Base-by-base conservation (phyloP, 768 basidiomycete genomes). In the Candolleomyces efflorescens region DNA sequence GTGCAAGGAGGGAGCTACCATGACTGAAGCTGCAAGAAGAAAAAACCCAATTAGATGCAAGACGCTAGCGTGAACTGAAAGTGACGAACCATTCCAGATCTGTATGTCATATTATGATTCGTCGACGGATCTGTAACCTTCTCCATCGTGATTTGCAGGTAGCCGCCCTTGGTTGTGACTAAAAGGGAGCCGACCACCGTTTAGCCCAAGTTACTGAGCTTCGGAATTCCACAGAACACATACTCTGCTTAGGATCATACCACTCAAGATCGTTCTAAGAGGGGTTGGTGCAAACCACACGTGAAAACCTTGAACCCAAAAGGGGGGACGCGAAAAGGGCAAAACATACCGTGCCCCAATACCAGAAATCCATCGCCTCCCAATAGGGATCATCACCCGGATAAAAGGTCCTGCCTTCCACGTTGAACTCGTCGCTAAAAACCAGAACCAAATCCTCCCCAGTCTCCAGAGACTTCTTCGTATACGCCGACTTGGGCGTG, bases 401-500 rank as follows among this genome's bases (percentile, higher is more conserved):
- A 66, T 80, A 83, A 63, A 87, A 86, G 0, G 79, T 75, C 4
- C 85, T 70, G 0, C 85, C 87, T 1, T 86, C 85, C 22, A 63
- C 67, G 59, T 90, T 81, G 68, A 91, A 91, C 72, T 90, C 89
- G 68, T 90, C 87, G 4, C 79, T 82, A 67, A 88, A 90, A 13
- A 88, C 79, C 52, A 85, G 71, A 5, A 64, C 63, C 70, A 73
- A 65, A n/a, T 71, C 67, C 44, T 76, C 81, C 48, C 64, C 63
- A 24, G 77, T 68, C 56, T 84, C 71, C 62, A 83, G 81, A 13
- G 81, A 77, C 0, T 77, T 51, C 65, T 82, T 74, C 58, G 75
- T 74, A 68, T 71, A 65, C 1, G 78, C 80, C 9, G 75, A 68
- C 59, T 71, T 53, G 0, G 89, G 90, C 0, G 90, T 93, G 24